Evolutionary conservation across 768 basidiomycete species (phyloP), one percentile per base, ranked within the genome.

Genomic region (Naganishia friedmannii): DNA sequence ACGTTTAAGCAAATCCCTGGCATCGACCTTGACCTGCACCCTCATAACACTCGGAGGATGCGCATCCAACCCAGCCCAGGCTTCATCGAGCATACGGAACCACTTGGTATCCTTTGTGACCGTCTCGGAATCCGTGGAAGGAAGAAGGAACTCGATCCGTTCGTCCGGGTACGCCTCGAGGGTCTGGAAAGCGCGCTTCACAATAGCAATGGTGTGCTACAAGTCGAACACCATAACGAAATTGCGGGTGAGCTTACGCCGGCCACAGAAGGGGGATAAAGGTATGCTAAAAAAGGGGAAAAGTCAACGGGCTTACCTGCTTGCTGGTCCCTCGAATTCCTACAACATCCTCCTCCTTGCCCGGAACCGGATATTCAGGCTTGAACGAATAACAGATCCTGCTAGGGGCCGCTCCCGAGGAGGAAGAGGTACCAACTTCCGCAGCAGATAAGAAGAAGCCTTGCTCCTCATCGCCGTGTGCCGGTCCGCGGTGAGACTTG

Each of bases 21-120:
- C 60, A 45, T 63, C 29, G 13, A 42, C 23, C 17, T 34, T 21
- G 10, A 63, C 60, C 42, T 63, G 60, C 3, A 46, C 60, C 19
- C 60, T n/a, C 60, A 63, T 63, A 15, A 63, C 60, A 26, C 34
- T 26, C 15, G 60, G 60, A n/a, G 60, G 60, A 26, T 63, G 60
- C 9, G 60, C 21, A n/a, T 63, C 39, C 23, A 63, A 15, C 12
- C 60, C 39, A 28, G 21, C 60, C 60, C 60, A 63, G 4, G 60
- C 60, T 63, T 63, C 60, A 45, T 63, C 60, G 17, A 63, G 60
- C 60, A 63, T 63, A 10, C 60, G 37, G 39, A 63, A 63, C 60
- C 60, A 63, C 26, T 63, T 63, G 26, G 60, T 63, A 21, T 63
- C 60, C 42, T 63, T 63, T 13, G 60, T 63, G n/a, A 63, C 60